Evolutionary conservation across 768 basidiomycete species (phyloP).

Genomic region (Paxillus involutus): DNA sequence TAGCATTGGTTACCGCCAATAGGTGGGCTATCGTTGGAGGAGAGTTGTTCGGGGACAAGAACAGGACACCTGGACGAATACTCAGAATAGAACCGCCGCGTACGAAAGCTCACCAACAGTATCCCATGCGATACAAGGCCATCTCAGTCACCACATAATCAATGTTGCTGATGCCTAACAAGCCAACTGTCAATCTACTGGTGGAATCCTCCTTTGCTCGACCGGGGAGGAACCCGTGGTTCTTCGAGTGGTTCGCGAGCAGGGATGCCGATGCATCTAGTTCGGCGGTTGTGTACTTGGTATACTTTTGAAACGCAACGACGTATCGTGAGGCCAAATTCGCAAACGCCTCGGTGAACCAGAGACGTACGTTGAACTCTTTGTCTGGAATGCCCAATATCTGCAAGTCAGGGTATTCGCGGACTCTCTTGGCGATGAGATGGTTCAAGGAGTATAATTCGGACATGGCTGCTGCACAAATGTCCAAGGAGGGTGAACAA

Average conservation of each 20-base stretch:
- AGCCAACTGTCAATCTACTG: constrained; percentile 24
- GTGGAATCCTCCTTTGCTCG: constrained; percentile 23
- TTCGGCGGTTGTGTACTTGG: constrained; percentile 22
- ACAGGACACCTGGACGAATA: constrained; percentile 24
- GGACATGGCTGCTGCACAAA: constrained; percentile 12
- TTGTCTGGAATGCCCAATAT: constrained; percentile 27
- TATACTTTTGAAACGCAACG: constrained; percentile 19
- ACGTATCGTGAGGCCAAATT: background rate
- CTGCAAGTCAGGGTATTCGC: constrained; percentile 19
- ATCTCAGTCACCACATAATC: constrained; percentile 26
- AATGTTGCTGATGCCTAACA: constrained; percentile 28
- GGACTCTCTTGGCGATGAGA: constrained; percentile 20
- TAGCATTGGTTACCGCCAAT: constrained; percentile 25
- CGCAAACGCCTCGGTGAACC: background rate
- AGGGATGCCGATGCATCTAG: constrained; percentile 28
- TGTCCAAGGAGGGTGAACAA: background rate
- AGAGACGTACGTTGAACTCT: constrained; percentile 15
- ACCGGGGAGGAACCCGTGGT: constrained; percentile 16
- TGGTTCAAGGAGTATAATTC: constrained; percentile 28
- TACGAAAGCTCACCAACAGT: constrained; percentile 18
- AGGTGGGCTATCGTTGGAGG: constrained; percentile 46
- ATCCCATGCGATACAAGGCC: constrained; percentile 30
- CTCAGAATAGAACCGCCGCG: background rate
- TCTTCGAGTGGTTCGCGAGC: constrained; percentile 22
- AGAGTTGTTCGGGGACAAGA: constrained; percentile 46